Evolutionary conservation across 176 grass and related monocot genomes (phyloP), one percentile per base, ranked within the genome.

Genomic region (Chloris gayana): DNA sequence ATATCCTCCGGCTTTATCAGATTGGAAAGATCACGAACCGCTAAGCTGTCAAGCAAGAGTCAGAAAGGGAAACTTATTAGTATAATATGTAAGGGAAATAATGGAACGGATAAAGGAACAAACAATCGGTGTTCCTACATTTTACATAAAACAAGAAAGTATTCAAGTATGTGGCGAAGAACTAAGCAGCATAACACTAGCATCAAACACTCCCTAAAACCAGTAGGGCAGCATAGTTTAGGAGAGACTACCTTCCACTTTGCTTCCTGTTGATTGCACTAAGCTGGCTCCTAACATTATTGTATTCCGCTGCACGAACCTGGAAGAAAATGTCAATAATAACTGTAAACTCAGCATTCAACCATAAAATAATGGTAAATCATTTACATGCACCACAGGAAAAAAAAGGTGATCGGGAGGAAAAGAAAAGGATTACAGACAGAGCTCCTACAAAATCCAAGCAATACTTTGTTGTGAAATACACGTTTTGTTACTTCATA

Each of bases 211-310:
- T 1, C 45, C 54, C n/a, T 50, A 32, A 35, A 0, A 32, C 0
- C 56, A 57, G 21, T 30, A 78, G 0, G 37, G 37, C 25, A 39
- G 18, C 38, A 14, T 10, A 64, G 54, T 72, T 83, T 37, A 3
- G 35, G 35, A 37, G 35, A 37, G 35, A 6, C 35, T 93, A 99
- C 96, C 92, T 95, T 80, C 96, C 96, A 82, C 75, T 95, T 93
- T 99, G 96, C 88, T 99, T 99, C 83, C 96, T 89, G 73, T 93
- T 99, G 67, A 99, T 99, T 29, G 88, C 84, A 62, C 90, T 95
- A 70, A 99, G 96, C 80, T 99, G 96, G 86, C 96, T 91, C 80
- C 93, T 94, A 31, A 99, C 85, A 87, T 92, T 99, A 68, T 87
- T 95, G 54, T 99, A 99, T 30, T 99, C 96, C 0, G 96, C 85